Conservation (phyloP, 1,139 yeast species). For the Suhomyces panamericanus region DNA sequence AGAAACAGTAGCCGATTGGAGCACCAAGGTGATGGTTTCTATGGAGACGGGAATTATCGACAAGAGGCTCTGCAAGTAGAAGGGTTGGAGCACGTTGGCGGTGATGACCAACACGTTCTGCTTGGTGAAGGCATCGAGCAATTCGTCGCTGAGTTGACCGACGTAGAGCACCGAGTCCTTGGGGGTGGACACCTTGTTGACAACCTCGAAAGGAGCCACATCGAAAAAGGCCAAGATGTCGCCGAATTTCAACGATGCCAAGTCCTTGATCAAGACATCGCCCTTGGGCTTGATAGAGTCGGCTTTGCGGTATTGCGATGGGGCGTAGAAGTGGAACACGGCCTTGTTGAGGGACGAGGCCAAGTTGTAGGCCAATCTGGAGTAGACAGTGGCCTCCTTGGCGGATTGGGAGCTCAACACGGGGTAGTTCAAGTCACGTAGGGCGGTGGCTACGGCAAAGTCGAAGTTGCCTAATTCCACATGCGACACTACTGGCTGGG, state of each 20-base stretch:
- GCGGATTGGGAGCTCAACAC: constrained; percentile 64
- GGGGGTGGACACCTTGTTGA: constrained; percentile 34
- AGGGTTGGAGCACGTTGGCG: constrained; percentile 71
- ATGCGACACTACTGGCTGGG: constrained; percentile 56
- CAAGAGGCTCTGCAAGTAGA: constrained; percentile 54
- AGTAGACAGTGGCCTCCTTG: constrained; percentile 51
- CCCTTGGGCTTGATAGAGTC: constrained; percentile 18
- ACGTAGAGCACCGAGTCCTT: constrained; percentile 58
- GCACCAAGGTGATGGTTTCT: constrained; percentile 61
- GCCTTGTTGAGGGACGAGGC: constrained; percentile 52
- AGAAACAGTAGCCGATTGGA: constrained; percentile 52
- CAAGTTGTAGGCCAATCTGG: constrained; percentile 58
- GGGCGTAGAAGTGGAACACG: constrained; percentile 67
- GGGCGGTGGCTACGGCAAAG: constrained; percentile 62
- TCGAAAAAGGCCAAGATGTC: constrained; percentile 30
- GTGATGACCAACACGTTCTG: constrained; percentile 52
- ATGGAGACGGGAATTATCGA: constrained; percentile 56
- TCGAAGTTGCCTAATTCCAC: constrained; percentile 59
- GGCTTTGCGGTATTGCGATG: constrained; percentile 22
- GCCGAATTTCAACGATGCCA: constrained; percentile 20
- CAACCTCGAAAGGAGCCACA: constrained; percentile 31
- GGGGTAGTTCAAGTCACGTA: constrained; percentile 68
- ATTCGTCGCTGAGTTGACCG: constrained; percentile 54
- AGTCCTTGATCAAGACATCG: constrained; percentile 19
- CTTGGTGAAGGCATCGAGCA: constrained; percentile 43